Evolutionary conservation across 352 stramenopile species (phyloP).

Genomic region (Phytophthora cryptogea): DNA sequence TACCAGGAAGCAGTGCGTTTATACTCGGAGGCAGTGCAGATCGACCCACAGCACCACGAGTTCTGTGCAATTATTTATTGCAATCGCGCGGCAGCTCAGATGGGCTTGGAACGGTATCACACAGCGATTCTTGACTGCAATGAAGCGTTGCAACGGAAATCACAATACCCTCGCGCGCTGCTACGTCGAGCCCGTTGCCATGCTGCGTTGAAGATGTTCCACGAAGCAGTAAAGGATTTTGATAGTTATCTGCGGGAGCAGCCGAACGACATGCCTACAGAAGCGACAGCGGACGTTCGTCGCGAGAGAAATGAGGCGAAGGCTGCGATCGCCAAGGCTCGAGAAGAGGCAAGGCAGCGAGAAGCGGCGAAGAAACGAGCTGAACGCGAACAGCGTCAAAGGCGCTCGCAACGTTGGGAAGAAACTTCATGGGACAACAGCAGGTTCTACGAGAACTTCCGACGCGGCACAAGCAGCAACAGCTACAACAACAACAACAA

Average conservation of each 20-base stretch:
- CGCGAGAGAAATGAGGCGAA: conserved; percentile 57
- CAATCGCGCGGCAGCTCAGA: conserved; percentile 82
- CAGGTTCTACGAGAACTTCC: conserved; percentile 58
- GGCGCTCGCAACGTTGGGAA: conserved; percentile 30
- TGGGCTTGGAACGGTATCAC: conserved; percentile 68
- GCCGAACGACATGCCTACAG: conserved; percentile 23
- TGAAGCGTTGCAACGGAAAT: conserved; percentile 64
- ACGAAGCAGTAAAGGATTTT: conserved; percentile 75
- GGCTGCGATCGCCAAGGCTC: conserved; percentile 46
- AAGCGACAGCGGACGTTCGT: conserved; percentile 39
- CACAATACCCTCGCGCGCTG: conserved; percentile 58
- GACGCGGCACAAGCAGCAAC: conserved; percentile 24
- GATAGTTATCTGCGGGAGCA: conserved; percentile 68
- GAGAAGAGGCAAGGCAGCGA: conserved; percentile 40
- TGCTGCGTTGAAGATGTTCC: conserved; percentile 58
- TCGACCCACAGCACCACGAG: conserved; percentile 71
- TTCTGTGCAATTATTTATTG: conserved; percentile 82
- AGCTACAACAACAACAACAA: conserved; percentile 8
- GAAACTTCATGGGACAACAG: conserved; percentile 59
- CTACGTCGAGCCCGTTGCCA: conserved; percentile 76
- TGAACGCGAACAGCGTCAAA: conserved; percentile 51
- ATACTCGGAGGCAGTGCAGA: conserved; percentile 68
- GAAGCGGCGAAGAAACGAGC: conserved; percentile 49
- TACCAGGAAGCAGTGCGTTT: conserved; percentile 55
- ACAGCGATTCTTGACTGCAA: conserved; percentile 79